These are phyloP conservation scores for Luffa aegyptiaca DNA, from an alignment of 306 rosid genomes.

Conservation along the genomic window DNA sequence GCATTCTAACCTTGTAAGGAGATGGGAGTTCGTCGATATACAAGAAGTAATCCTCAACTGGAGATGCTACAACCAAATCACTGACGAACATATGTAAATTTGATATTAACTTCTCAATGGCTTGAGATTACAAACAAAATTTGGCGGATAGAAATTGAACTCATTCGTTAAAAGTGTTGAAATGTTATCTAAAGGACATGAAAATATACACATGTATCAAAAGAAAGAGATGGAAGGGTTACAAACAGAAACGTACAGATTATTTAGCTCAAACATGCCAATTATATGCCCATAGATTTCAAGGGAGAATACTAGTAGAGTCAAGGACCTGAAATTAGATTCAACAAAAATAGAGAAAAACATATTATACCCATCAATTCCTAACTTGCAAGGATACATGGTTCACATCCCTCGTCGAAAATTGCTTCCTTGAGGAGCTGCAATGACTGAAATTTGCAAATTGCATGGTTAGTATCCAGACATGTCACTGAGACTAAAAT, in stretches of 20 bases:
- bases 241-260: conserved; percentile 52
- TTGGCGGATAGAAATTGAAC: background rate
- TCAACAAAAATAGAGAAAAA: conserved; percentile 10
- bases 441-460: conserved; percentile 62
- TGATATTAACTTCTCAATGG: background rate
- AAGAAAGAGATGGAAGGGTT: background rate
- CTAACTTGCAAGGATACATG: conserved; percentile 62
- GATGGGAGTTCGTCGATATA: conserved; percentile 55
- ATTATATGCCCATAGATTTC: conserved; percentile 85
- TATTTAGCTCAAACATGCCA: conserved; percentile 96
- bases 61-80: conserved; percentile 94
- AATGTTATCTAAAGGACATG: background rate
- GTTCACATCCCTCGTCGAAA: conserved; percentile 72
- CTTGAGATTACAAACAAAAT: background rate
- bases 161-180: background rate
- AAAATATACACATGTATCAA: background rate
- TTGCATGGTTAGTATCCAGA: conserved; percentile 12
- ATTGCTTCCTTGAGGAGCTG: conserved; percentile 73
- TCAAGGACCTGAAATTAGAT: conserved; percentile 37
- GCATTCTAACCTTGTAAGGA: conserved; percentile 56
- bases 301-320: conserved; percentile 74
- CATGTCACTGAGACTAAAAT: background rate
- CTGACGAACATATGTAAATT: conserved; percentile 35
- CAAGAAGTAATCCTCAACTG: conserved; percentile 88
- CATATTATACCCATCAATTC: conserved; percentile 16